phyloP scores from a whole-genome alignment of 441 rosid species.

The Euphorbia schlechtendalii region DNA sequence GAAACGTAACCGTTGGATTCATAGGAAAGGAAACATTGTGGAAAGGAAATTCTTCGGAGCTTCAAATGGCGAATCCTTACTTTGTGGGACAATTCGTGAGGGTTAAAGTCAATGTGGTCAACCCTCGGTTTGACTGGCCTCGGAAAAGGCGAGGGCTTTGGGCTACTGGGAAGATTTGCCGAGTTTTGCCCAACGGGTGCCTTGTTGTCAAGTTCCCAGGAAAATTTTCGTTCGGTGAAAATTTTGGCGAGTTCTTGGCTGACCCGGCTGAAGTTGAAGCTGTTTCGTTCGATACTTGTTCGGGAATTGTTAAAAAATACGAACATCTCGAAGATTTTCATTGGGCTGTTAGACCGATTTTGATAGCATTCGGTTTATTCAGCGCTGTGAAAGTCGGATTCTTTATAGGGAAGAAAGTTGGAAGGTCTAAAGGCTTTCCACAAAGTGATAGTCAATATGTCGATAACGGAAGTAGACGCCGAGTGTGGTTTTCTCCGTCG shows the following conservation, averaged over 20 bases:
- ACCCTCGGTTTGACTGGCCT: slow-evolving; percentile 84
- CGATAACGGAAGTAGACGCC: slow-evolving; percentile 36
- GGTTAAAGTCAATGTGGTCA: slow-evolving; percentile 46
- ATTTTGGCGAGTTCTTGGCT: slow-evolving; percentile 43
- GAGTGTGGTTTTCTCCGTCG: slow-evolving; percentile 55
- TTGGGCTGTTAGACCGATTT: slow-evolving; percentile 87
- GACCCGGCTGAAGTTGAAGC: slow-evolving; percentile 85
- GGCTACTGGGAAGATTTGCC: slow-evolving; percentile 74
- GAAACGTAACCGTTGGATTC: slow-evolving; percentile 63
- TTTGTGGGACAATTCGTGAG: slow-evolving; percentile 69
- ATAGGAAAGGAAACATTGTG: slow-evolving; percentile 67
- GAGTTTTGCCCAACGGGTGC: slow-evolving; percentile 73
- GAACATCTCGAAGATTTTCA: slow-evolving; percentile 87
- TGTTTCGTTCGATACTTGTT: slow-evolving; percentile 56
- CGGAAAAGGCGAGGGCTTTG: slow-evolving; percentile 44
- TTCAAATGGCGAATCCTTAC: slow-evolving; percentile 73
- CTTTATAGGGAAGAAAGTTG: slow-evolving; percentile 42
- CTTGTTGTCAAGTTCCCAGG: slow-evolving; percentile 80
- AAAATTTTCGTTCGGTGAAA: slow-evolving; percentile 46
- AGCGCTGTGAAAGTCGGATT: slow-evolving; percentile 62
- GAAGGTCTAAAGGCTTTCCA: slow-evolving; percentile 32
- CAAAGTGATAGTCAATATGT: slow-evolving; percentile 29
- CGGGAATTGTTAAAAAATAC: slow-evolving; percentile 56
- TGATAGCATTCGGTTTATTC: slow-evolving; percentile 57
- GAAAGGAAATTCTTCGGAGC: slow-evolving; percentile 60